Conservation (phyloP, 768 basidiomycete species). For the Phlegmacium glaucopus region DNA sequence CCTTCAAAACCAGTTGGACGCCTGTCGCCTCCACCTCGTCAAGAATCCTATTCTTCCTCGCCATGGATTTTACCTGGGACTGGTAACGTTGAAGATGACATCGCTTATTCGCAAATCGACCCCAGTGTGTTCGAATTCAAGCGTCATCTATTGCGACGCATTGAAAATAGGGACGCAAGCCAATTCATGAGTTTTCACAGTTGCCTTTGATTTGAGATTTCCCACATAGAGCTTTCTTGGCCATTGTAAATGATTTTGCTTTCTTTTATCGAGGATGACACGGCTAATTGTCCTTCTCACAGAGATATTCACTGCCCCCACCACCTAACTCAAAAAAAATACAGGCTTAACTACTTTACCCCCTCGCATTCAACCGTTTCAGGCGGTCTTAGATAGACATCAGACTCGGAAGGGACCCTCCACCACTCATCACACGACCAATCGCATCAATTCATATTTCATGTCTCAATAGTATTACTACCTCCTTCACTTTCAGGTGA, state of each 20-base stretch:
- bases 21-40: constrained; percentile 32
- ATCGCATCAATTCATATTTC: too few relatives aligned
- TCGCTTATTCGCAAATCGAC: constrained; percentile 30
- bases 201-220: constrained; percentile 9
- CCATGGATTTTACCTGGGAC: constrained; percentile 35
- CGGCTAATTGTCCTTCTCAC: neutral
- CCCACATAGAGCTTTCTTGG: neutral
- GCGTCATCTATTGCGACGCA: constrained; percentile 37
- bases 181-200: constrained; percentile 24
- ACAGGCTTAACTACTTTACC: too few relatives aligned
- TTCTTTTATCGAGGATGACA: neutral
- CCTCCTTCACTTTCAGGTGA: too few relatives aligned
- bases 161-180: constrained; percentile 34
- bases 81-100: constrained; percentile 28
- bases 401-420: too few relatives aligned
- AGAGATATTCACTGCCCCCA: neutral
- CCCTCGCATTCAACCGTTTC: too few relatives aligned
- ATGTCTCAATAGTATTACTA: too few relatives aligned
- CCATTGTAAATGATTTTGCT: neutral
- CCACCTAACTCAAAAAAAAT: too few relatives aligned
- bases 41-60: constrained; percentile 32
- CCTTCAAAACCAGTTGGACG: constrained; percentile 15
- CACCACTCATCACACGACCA: too few relatives aligned
- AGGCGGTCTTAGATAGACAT: too few relatives aligned
- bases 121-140: constrained; percentile 35